These are phyloP conservation scores for Kodamaea sagamina DNA, from an alignment of 805 yeast genomes.

Conservation along the genomic window DNA sequence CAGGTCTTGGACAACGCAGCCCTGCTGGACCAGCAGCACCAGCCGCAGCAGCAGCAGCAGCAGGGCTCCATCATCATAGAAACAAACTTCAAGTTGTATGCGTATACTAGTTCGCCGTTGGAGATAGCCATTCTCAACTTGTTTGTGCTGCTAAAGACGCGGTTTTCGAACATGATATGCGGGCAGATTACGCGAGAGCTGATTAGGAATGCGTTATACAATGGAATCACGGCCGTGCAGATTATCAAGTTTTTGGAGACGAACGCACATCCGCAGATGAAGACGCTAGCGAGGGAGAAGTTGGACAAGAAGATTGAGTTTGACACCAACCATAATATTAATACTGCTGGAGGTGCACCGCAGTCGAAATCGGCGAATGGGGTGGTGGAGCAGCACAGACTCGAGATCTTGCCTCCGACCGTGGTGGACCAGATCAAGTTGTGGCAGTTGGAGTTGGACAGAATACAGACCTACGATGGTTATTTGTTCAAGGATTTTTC, in stretches of 20 bases:
- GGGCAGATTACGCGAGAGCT: slow-evolving; percentile 94
- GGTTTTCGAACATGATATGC: slow-evolving; percentile 90
- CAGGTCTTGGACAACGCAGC: slow-evolving; percentile 51
- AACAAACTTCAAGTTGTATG: slow-evolving; percentile 90
- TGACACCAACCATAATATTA: slow-evolving; percentile 51
- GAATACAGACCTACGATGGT: slow-evolving; percentile 86
- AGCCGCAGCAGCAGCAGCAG: slow-evolving; percentile 10
- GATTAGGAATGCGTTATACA: slow-evolving; percentile 74
- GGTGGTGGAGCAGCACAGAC: slow-evolving; percentile 47
- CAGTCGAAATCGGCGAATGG: slow-evolving; percentile 29
- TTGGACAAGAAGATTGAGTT: slow-evolving; percentile 67
- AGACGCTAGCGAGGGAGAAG: slow-evolving; percentile 67
- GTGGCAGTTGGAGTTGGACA: slow-evolving; percentile 95
- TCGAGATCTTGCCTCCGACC: slow-evolving; percentile 84
- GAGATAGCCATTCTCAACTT: slow-evolving; percentile 90
- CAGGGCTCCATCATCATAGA: slow-evolving; percentile 82
- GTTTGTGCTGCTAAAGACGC: slow-evolving; percentile 79
- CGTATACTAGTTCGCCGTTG: slow-evolving; percentile 90
- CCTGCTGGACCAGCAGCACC: slow-evolving; percentile 19
- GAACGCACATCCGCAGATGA: slow-evolving; percentile 94
- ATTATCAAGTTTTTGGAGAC: slow-evolving; percentile 84
- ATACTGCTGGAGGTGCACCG: slow-evolving; percentile 46
- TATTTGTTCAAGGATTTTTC: slow-evolving; percentile 85
- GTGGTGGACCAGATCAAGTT: slow-evolving; percentile 94
- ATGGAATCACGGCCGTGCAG: slow-evolving; percentile 95